A percentile compares a stretch with the other conserved stretches of the same genome.
Conservation (phyloP, 1,284 basidiomycete genomes). For the Thelephora terrestris region DNA sequence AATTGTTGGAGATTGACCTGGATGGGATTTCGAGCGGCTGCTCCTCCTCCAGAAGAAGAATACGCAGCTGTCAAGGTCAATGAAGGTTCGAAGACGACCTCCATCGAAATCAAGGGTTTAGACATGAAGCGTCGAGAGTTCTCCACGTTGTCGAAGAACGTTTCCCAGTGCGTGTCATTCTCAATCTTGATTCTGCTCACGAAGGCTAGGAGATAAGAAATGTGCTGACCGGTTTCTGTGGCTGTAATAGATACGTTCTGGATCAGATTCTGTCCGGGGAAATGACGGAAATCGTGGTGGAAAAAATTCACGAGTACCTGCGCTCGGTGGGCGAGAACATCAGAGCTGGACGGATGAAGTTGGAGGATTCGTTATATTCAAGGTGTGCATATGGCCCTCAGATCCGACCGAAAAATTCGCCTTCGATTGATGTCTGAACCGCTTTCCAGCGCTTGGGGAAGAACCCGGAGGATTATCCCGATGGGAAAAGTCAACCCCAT, state of each 20-base stretch:
- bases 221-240: not conserved
- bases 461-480: constrained; percentile 93
- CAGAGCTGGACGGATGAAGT: constrained; percentile 62
- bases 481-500: constrained; percentile 91
- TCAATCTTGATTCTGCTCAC: too few species aligned
- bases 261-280: constrained; percentile 90
- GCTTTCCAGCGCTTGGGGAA: constrained; percentile 76
- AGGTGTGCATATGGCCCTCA: constrained; percentile 36
- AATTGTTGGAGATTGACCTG: constrained; percentile 92
- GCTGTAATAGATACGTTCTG: constrained; percentile 60
- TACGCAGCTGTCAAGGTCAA: constrained; percentile 96
- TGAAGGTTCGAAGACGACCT: constrained; percentile 55
- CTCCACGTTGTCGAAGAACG: constrained; percentile 83
- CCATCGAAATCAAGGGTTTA: constrained; percentile 90
- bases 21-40: constrained; percentile 88
- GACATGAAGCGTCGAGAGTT: constrained; percentile 99
- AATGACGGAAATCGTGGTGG: constrained; percentile 81
- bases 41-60: constrained; percentile 98
- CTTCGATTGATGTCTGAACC: not conserved
- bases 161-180: constrained; percentile 68
- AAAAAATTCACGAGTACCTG: constrained; percentile 91
- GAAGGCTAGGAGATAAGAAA: too few species aligned
- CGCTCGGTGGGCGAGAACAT: constrained; percentile 67
- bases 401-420: not conserved
- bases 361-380: constrained; percentile 93